Evolutionary conservation across 225 moss, liverwort and hornwort species (phyloP), one percentile per base, ranked within the genome.

Genomic region (Rhytidiadelphus loreus): DNA sequence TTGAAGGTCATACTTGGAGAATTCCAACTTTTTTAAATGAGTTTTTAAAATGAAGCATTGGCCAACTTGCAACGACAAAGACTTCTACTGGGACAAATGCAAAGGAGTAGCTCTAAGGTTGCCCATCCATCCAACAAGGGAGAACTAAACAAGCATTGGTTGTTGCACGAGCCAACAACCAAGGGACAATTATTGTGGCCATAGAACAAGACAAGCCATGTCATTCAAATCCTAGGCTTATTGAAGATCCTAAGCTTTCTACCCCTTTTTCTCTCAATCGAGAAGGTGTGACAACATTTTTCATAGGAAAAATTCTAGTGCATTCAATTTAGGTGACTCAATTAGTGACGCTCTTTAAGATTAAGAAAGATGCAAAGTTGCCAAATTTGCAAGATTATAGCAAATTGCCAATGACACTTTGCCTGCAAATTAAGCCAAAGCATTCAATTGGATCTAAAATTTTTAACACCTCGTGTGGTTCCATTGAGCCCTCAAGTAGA

Each of bases 81-180:
- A n/a, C 12, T n/a, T 68, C 0, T 6, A 0, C 4, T 1, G n/a
- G 4, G 12, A 7, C 0, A 68, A 0, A 22, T 12, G 22, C 5
- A 2, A 1, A 68, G 4, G 12, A n/a, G 12, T 0, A 1, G 0
- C 12, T n/a, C 13, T 0, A 13, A 68, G 23, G n/a, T 22, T 0
- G 1, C 2, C 68, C 3, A 65, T 18, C 20, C 37, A 65, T 11
- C 8, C 12, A 66, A 37, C 1, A 66, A 37, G 11, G 20, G 37
- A 65, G 18, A 37, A 68, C 37, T 12, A 66, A 21, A 37, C 12
- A 2, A 68, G 4, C 2, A 4, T n/a, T 37, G 12, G 22, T 4
- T 2, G 7, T 4, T n/a, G 4, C 4, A 68, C 1, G 0, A n/a
- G n/a, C 22, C 12, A n/a, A 22, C 22, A 22, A 22, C 11, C 12